Evolutionary conservation across 768 basidiomycete genomes (phyloP).

Genomic region (Zangia roseola): DNA sequence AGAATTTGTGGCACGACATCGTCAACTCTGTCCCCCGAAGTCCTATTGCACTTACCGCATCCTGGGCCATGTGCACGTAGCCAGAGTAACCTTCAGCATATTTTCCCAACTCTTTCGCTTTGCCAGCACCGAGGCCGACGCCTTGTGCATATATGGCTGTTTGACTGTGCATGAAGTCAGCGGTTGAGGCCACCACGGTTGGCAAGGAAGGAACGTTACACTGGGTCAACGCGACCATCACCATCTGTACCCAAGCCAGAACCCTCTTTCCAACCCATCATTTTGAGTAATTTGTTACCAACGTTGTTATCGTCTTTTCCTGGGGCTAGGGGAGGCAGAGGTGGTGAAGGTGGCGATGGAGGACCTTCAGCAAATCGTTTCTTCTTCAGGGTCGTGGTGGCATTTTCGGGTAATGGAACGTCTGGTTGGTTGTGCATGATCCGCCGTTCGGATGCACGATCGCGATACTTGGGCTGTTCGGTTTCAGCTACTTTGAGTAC

Average conservation of each 20-base stretch:
- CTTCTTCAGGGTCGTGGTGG: constrained; percentile 36
- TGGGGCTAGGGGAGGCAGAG: constrained; percentile 63
- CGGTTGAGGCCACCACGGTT: not conserved
- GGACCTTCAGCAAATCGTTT: constrained; percentile 54
- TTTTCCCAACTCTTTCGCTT: constrained; percentile 79
- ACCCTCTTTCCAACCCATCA: constrained; percentile 98
- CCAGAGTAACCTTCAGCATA: constrained; percentile 65
- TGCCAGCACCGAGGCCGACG: constrained; percentile 89
- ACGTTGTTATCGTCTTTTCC: constrained; percentile 83
- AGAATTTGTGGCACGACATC: constrained; percentile 16
- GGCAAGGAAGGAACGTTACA: constrained; percentile 42
- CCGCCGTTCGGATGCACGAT: constrained; percentile 90
- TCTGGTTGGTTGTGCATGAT: constrained; percentile 92
- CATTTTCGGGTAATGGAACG: constrained; percentile 60
- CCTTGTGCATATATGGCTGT: constrained; percentile 87
- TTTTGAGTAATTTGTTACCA: constrained; percentile 90
- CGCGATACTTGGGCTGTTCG: constrained; percentile 84
- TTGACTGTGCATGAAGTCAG: constrained; percentile 45
- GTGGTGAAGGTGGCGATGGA: constrained; percentile 56
- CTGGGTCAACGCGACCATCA: constrained; percentile 85
- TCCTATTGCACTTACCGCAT: constrained; percentile 49
- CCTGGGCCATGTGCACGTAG: constrained; percentile 72
- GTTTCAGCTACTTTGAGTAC: constrained; percentile 26
- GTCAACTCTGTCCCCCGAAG: constrained; percentile 23
- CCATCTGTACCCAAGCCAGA: constrained; percentile 80